phyloP scores from a whole-genome alignment of 768 basidiomycete species.

The Mycena indigotica region DNA sequence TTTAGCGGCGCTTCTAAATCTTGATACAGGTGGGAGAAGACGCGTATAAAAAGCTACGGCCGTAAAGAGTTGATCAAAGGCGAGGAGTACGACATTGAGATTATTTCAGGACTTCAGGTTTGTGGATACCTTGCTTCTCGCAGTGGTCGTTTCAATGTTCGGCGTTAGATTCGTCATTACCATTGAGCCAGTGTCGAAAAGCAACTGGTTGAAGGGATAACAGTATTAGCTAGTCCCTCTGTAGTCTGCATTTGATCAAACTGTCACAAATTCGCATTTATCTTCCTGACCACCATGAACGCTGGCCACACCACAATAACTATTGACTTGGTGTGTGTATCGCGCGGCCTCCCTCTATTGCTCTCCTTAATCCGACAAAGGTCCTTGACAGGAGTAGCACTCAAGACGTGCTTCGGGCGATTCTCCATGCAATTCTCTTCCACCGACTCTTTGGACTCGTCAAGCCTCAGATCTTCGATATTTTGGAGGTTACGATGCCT shows the following conservation, averaged over 20 bases:
- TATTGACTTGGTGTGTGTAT: background rate
- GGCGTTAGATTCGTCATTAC: background rate
- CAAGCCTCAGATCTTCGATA: slow-evolving; percentile 75
- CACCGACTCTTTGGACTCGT: slow-evolving; percentile 82
- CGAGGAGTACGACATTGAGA: slow-evolving; percentile 37
- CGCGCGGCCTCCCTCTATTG: no score
- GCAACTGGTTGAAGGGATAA: no score
- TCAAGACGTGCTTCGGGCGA: slow-evolving; percentile 72
- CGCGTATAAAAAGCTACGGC: slow-evolving; percentile 38
- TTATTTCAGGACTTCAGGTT: slow-evolving; percentile 34
- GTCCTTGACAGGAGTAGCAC: slow-evolving; percentile 70
- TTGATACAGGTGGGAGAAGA: slow-evolving; percentile 31
- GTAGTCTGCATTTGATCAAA: no score
- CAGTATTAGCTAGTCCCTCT: no score
- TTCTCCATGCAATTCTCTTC: slow-evolving; percentile 83
- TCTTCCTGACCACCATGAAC: background rate
- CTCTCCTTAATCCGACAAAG: slow-evolving; percentile 47
- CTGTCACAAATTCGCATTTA: no score
- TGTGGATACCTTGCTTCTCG: background rate
- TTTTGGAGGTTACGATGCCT: slow-evolving; percentile 85
- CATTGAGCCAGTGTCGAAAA: no score
- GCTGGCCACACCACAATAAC: background rate
- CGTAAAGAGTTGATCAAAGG: slow-evolving; percentile 34
- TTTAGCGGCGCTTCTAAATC: background rate
- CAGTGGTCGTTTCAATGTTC: background rate